These are phyloP conservation scores for Stachybotrys chartarum DNA, from an alignment of 2,329 filamentous ascomycete species.

Conservation along the genomic window DNA sequence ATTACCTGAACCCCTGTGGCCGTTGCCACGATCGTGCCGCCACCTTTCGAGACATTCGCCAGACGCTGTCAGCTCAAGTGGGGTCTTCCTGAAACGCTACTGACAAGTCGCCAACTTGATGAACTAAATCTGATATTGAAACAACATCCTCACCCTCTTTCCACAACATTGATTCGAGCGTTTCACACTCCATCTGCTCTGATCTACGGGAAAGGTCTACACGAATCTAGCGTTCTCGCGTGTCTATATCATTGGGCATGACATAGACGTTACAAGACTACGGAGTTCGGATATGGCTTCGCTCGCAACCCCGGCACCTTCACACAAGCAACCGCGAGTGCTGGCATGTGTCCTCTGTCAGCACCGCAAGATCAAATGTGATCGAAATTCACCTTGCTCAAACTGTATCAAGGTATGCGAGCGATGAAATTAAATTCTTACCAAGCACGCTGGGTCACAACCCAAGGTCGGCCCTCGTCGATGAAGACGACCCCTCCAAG, in stretches of 20 bases:
- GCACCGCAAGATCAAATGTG: conserved; percentile 57
- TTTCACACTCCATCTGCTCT: too few relatives aligned
- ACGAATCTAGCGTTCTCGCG: too few relatives aligned
- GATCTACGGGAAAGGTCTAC: too few relatives aligned
- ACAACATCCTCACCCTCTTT: background rate
- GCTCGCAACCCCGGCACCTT: conserved; percentile 12
- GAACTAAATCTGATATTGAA: background rate
- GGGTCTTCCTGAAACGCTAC: background rate
- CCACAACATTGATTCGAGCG: background rate
- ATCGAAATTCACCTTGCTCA: conserved; percentile 50
- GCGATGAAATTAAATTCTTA: too few relatives aligned
- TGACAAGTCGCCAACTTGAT: background rate
- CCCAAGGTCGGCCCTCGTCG: background rate
- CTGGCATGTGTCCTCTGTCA: conserved; percentile 52
- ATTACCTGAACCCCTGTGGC: background rate
- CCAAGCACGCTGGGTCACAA: background rate
- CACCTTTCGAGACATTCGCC: background rate
- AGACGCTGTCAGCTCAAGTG: background rate
- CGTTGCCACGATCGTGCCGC: too few relatives aligned
- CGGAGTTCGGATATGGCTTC: conserved; percentile 22
- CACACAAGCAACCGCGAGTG: conserved; percentile 36
- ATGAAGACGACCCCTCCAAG: background rate
- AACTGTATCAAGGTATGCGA: conserved; percentile 49
- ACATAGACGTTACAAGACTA: background rate
- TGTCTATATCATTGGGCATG: background rate